A percentile compares a stretch with the other conserved stretches of the same genome.
phyloP scores from a whole-genome alignment of 768 basidiomycete species.

The Psilocybe cyanescens region DNA sequence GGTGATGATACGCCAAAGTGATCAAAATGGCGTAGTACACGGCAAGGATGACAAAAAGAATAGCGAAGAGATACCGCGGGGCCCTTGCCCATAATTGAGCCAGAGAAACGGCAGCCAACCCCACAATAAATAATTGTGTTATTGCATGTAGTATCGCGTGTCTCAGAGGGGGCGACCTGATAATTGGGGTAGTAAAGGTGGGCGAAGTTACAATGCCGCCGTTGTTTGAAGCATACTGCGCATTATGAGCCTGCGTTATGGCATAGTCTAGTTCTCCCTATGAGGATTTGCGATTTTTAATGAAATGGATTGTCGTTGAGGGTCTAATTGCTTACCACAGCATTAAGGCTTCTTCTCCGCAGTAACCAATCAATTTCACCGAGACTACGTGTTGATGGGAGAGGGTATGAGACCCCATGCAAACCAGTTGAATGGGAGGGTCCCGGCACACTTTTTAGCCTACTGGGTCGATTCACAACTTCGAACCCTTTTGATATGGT shows the following conservation, averaged over 20 bases:
- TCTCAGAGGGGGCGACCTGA: slow-evolving; percentile 35
- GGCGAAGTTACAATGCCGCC: slow-evolving; percentile 23
- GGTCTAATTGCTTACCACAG: slow-evolving; percentile 54
- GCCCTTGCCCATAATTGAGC: slow-evolving; percentile 62
- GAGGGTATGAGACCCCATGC: slow-evolving; percentile 20
- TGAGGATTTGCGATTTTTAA: not conserved
- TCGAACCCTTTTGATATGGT: slow-evolving; percentile 52
- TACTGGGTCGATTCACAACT: slow-evolving; percentile 51
- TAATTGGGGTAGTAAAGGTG: slow-evolving; percentile 1
- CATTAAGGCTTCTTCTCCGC: slow-evolving; percentile 70
- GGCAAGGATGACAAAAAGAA: slow-evolving; percentile 66
- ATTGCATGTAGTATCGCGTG: slow-evolving; percentile 46
- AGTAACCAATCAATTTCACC: slow-evolving; percentile 82
- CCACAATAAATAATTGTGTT: slow-evolving; percentile 62
- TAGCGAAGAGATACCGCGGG: slow-evolving; percentile 56
- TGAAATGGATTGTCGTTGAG: not conserved
- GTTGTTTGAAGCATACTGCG: slow-evolving; percentile 45
- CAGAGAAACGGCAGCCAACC: slow-evolving; percentile 59
- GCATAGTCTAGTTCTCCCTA: slow-evolving; percentile 79
- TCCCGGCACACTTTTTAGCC: slow-evolving; percentile 33
- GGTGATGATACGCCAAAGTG: slow-evolving; percentile 58
- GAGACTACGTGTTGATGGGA: slow-evolving; percentile 55
- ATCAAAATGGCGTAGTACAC: slow-evolving; percentile 61
- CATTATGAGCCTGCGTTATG: slow-evolving; percentile 58
- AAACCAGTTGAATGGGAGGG: slow-evolving; percentile 31